phyloP scores from a whole-genome alignment of 2,329 filamentous ascomycete species.

The Aspergillus amoenus region DNA sequence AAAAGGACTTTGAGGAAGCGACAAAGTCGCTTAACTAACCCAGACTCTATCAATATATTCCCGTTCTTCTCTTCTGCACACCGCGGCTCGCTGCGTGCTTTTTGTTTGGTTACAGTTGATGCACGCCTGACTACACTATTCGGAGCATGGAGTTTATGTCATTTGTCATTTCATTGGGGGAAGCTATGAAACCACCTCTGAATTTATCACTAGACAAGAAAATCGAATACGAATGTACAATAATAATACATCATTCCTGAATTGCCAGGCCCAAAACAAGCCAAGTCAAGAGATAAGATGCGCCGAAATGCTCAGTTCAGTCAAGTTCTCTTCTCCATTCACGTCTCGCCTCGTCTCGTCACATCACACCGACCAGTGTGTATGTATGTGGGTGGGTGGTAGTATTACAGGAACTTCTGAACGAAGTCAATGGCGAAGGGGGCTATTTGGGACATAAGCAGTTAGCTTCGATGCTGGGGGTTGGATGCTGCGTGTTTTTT shows the following conservation, averaged over 20 bases:
- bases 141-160: constrained; percentile 13
- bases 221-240: constrained; percentile 25
- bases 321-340: background rate
- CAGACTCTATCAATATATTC: background rate
- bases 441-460: constrained; percentile 29
- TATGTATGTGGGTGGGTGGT: background rate
- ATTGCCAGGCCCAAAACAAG: background rate
- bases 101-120: constrained; percentile 10
- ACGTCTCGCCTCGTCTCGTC: background rate
- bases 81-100: background rate
- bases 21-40: constrained; percentile 37
- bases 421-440: constrained; percentile 52
- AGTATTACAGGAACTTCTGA: constrained; percentile 46
- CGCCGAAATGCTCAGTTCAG: constrained; percentile 1
- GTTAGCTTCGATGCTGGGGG: background rate
- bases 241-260: constrained; percentile 37
- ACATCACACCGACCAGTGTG: background rate
- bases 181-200: background rate
- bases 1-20: constrained; percentile 60
- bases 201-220: constrained; percentile 13
- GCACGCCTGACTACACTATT: constrained; percentile 3
- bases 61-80: background rate
- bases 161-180: constrained; percentile 1
- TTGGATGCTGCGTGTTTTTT: background rate
- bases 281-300: background rate